phyloP scores from a whole-genome alignment of 176 grass and related monocot species.

The Aechmea fasciata region DNA sequence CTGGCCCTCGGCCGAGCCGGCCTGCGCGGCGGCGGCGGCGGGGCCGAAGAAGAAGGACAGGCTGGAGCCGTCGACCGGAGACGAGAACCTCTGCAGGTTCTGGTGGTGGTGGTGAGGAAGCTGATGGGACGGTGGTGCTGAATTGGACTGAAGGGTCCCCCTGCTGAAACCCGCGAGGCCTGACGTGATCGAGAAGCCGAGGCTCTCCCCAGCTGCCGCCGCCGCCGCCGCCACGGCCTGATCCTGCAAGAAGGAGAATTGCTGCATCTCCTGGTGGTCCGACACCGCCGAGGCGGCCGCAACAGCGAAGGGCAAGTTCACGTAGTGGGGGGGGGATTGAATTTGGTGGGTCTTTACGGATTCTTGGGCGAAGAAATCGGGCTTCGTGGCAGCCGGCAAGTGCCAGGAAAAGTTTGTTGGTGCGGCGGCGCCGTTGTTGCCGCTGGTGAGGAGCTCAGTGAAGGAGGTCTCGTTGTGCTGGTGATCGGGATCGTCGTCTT shows the following conservation, averaged over 20 bases:
- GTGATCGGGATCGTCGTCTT: constrained; percentile 25
- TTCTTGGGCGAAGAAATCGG: constrained; percentile 25
- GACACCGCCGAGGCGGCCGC: too few relatives aligned
- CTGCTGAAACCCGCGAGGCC: constrained; percentile 67
- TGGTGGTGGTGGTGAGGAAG: constrained; percentile 41
- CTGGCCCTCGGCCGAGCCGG: constrained; percentile 18
- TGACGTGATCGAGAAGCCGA: constrained; percentile 69
- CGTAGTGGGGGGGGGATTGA: too few relatives aligned
- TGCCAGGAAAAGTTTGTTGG: too few relatives aligned
- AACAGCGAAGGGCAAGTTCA: too few relatives aligned
- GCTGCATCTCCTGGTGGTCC: constrained; percentile 33
- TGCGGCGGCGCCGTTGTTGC: constrained; percentile 1
- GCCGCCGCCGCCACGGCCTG: constrained; percentile 24
- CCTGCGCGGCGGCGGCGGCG: constrained; percentile 15
- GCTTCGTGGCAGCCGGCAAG: constrained; percentile 11
- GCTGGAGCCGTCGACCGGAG: constrained; percentile 46
- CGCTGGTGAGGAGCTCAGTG: constrained; percentile 65
- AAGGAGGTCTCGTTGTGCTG: constrained; percentile 44
- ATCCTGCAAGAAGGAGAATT: constrained; percentile 48
- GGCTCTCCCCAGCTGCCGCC: constrained; percentile 43
- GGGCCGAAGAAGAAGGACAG: constrained; percentile 46
- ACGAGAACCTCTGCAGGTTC: constrained; percentile 42
- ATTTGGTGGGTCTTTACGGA: too few relatives aligned
- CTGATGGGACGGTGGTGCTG: constrained; percentile 39
- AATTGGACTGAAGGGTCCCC: constrained; percentile 99